phyloP scores from a whole-genome alignment of 768 basidiomycete species.

The Podaxis mareebaensis region DNA sequence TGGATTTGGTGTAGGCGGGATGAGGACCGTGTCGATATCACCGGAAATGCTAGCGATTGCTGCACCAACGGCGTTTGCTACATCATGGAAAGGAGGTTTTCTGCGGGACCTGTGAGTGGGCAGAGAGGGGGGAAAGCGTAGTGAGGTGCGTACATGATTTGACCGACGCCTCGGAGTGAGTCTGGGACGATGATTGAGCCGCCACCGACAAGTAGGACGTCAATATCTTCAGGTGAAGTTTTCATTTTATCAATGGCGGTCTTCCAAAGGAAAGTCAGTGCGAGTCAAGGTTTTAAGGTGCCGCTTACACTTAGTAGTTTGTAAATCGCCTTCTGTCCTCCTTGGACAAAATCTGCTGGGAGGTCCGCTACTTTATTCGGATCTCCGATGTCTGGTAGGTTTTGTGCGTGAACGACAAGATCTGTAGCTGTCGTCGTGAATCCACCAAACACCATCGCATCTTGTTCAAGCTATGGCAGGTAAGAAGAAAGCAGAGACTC shows the following conservation, averaged over 20 bases:
- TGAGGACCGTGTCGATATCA: conserved; percentile 45
- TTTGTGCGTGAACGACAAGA: conserved; percentile 39
- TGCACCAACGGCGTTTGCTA: conserved; percentile 65
- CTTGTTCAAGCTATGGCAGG: conserved; percentile 35
- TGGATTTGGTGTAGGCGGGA: conserved; percentile 33
- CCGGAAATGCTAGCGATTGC: conserved; percentile 46
- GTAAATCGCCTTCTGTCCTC: conserved; percentile 21
- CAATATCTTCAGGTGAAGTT: conserved; percentile 55
- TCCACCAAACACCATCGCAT: conserved; percentile 59
- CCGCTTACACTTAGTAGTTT: conserved; percentile 27
- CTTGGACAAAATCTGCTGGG: conserved; percentile 14
- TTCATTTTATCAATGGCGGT: conserved; percentile 62
- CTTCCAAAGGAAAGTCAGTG: conserved; percentile 35
- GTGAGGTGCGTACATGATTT: conserved; percentile 27
- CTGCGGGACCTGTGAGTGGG: conserved; percentile 16
- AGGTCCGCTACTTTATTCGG: conserved; percentile 19
- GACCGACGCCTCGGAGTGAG: conserved; percentile 49
- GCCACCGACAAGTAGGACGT: conserved; percentile 65
- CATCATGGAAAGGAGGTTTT: conserved; percentile 37
- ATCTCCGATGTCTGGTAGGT: conserved; percentile 23
- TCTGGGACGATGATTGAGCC: conserved; percentile 61
- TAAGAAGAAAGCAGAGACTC: conserved; percentile 13
- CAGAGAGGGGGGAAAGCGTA: background rate
- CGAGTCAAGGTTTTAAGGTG: background rate
- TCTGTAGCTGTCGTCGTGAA: conserved; percentile 61